Percentiles rank a stretch among this genome's conserved stretches.
These are phyloP conservation scores for Primulina eburnea DNA, from an alignment of 257 asterid species.

Conservation along the genomic window DNA sequence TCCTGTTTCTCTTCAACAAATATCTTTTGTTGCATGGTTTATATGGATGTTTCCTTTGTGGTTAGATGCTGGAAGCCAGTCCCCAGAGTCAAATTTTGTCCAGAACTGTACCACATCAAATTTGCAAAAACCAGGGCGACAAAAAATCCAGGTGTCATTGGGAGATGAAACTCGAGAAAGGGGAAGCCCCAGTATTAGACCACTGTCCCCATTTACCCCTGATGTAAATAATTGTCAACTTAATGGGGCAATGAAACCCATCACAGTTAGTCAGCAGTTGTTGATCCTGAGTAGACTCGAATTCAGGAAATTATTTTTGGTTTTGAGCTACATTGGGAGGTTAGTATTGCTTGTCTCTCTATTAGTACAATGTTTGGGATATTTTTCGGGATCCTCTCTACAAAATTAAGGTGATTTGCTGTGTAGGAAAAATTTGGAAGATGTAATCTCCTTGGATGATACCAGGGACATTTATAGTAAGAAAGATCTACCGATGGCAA, in stretches of 20 bases:
- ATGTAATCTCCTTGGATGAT: constrained; percentile 36
- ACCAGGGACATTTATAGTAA: constrained; percentile 38
- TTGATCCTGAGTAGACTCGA: constrained; percentile 44
- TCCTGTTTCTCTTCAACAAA: neutral
- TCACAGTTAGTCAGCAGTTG: constrained; percentile 36
- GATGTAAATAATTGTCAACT: constrained; percentile 4
- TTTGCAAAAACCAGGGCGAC: no score
- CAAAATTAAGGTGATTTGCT: constrained; percentile 1
- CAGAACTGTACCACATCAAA: no score
- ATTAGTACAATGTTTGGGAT: neutral
- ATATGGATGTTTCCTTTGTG: constrained; percentile 21
- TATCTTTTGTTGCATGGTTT: constrained; percentile 2
- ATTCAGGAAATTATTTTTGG: constrained; percentile 56
- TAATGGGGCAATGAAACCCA: constrained; percentile 9
- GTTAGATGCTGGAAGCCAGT: constrained; percentile 33
- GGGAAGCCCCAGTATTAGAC: constrained; percentile 14
- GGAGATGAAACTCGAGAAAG: constrained; percentile 21
- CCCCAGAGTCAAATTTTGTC: neutral
- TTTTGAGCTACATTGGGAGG: constrained; percentile 66
- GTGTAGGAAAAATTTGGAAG: constrained; percentile 55
- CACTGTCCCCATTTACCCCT: constrained; percentile 10
- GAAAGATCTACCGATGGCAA: constrained; percentile 43
- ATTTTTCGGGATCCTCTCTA: constrained; percentile 10
- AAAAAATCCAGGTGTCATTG: no score
- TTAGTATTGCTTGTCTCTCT: constrained; percentile 29